A percentile compares a stretch with the other conserved stretches of the same genome.
Evolutionary conservation across 176 grass and related monocot species (phyloP).

Genomic region (Elymus sibiricus): DNA sequence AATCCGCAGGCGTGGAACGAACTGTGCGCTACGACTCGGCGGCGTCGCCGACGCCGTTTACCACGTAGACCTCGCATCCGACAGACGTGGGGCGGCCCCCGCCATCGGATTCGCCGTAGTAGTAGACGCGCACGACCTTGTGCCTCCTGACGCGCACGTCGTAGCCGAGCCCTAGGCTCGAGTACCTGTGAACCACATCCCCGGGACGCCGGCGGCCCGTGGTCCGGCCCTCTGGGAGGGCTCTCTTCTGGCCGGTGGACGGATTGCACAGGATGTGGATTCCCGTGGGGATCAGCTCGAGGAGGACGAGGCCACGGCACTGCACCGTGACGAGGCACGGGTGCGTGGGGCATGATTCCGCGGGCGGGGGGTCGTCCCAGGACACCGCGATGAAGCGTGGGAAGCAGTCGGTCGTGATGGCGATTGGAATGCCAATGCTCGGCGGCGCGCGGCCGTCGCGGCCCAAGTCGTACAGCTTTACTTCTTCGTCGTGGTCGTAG

Average conservation of each 20-base stretch:
- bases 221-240: background rate
- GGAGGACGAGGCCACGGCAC: background rate
- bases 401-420: constrained; percentile 3
- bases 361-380: background rate
- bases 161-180: background rate
- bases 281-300: background rate
- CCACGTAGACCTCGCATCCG: background rate
- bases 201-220: background rate
- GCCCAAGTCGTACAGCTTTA: too few species aligned
- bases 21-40: background rate
- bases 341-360: background rate
- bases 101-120: background rate
- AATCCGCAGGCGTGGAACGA: background rate
- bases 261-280: background rate
- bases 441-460: too few species aligned
- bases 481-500: background rate
- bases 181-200: background rate
- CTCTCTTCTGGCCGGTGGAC: background rate
- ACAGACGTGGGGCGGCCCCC: background rate
- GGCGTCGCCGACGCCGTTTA: background rate
- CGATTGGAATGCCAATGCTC: too few species aligned
- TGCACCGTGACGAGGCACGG: background rate
- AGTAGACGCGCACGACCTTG: background rate
- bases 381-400: background rate
- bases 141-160: background rate